These are phyloP conservation scores for Saccharomycopsis crataegensis DNA, from an alignment of 1,139 yeast genomes.

Conservation along the genomic window DNA sequence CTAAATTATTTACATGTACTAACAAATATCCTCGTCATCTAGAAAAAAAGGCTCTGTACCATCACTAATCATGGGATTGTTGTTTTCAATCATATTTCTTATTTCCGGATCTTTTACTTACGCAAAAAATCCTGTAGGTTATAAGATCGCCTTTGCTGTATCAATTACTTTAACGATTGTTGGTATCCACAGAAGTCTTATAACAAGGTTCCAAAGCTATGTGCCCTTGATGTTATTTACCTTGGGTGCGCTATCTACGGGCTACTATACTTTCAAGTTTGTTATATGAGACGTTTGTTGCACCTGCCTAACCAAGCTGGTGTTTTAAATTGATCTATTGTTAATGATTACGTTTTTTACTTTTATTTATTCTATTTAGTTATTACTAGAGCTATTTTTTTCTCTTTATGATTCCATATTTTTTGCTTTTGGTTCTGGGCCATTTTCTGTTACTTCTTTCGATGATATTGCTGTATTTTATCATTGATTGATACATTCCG, in stretches of 20 bases:
- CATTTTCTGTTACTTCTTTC: no score
- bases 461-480: no score
- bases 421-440: no score
- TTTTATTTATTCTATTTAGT: no score
- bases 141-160: conserved; percentile 1
- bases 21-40: background rate
- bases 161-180: conserved; percentile 10
- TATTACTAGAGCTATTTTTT: no score
- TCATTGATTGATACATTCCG: no score
- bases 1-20: background rate
- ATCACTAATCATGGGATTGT: conserved; percentile 8
- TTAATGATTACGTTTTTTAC: no score
- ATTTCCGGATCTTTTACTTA: conserved; percentile 4
- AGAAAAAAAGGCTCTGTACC: conserved; percentile 6
- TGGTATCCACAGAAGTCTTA: conserved; percentile 9
- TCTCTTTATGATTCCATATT: no score
- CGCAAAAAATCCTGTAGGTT: conserved; percentile 2
- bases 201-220: conserved; percentile 9
- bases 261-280: conserved; percentile 8
- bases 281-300: background rate
- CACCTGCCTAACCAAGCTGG: no score
- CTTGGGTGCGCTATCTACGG: conserved; percentile 11
- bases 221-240: conserved; percentile 10
- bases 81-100: conserved; percentile 5
- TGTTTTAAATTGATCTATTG: no score